These are phyloP conservation scores for Luffa aegyptiaca DNA, from an alignment of 306 rosid species.

Conservation along the genomic window DNA sequence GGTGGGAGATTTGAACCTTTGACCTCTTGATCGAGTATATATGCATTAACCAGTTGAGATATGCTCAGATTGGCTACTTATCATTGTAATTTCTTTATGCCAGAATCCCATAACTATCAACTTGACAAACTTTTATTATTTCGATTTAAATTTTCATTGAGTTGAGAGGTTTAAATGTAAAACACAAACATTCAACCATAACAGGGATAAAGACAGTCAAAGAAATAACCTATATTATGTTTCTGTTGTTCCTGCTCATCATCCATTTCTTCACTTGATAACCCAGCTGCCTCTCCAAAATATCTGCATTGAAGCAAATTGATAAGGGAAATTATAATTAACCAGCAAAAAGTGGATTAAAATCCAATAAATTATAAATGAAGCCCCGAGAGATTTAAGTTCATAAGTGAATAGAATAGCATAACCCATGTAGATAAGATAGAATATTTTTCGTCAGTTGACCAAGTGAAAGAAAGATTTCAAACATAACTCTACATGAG, in stretches of 20 bases:
- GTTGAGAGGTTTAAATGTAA: neutral
- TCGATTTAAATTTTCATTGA: neutral
- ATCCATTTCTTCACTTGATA: conserved; percentile 6
- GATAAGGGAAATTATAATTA: neutral
- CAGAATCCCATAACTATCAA: neutral
- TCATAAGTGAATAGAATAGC: neutral
- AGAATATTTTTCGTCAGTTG: neutral
- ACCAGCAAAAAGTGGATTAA: neutral
- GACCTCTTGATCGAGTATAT: no score
- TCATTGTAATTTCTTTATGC: neutral
- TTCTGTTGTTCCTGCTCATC: conserved; percentile 7
- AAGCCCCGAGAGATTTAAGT: neutral
- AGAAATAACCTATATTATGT: conserved; percentile 4
- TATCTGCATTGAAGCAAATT: neutral
- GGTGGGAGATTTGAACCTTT: no score
- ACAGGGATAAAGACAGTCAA: neutral
- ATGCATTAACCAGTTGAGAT: no score
- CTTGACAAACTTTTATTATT: neutral
- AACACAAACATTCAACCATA: neutral
- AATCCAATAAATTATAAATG: neutral
- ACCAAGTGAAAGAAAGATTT: neutral
- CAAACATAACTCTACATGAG: neutral
- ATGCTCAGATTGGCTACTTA: no score
- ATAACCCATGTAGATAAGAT: neutral
- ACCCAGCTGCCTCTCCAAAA: neutral